Base-by-base conservation (phyloP, 2,329 filamentous ascomycete genomes). In the Colletotrichum destructivum region DNA sequence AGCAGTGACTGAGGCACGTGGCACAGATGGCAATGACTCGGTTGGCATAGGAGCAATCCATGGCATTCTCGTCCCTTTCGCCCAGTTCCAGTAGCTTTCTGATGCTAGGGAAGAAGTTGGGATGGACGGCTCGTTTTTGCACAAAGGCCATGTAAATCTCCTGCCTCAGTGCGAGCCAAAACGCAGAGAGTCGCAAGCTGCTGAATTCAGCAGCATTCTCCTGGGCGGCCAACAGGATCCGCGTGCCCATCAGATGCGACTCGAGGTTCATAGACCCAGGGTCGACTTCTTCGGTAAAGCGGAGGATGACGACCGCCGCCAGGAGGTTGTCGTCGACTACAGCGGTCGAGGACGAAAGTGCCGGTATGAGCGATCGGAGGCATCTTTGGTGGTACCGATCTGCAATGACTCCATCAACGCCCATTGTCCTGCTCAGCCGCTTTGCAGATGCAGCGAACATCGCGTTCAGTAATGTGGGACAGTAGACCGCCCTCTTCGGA, bases 61-160 rank as follows among this genome's bases (percentile, higher is more conserved):
- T 54, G 2, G n/a, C 38, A 2, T 13, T 59, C 15, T 65, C 66
- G 38, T 69, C 66, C 18, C 35, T 40, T 7, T 65, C 47, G 18
- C 76, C 77, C 0, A 74, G 74, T 1, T 78, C 77, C 18, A 77
- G 76, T 1, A 75, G 69, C 7, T 75, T 69, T 1, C 72, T 69
- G 35, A 72, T 62, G 35, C 61, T 65, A 0, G 71, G 74, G 5
- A 78, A 76, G 23, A 73, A 75, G 59, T 77, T 79, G 11, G 76
- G 73, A 21, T 79, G 75, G 1, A 79, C 78, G 0, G 77, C 75
- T 1, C 78, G 77, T 1, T 74, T 73, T n/a, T 79, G 78, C 31
- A 77, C 75, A 21, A 79, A 78, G 4, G 78, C 76, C 77, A 78
- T 78, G 49, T 79, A 76, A 40, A 79, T 78, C 52, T 79, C 78